These are phyloP conservation scores for Ogataea populi-albae DNA, from an alignment of 805 yeast genomes.

Conservation along the genomic window DNA sequence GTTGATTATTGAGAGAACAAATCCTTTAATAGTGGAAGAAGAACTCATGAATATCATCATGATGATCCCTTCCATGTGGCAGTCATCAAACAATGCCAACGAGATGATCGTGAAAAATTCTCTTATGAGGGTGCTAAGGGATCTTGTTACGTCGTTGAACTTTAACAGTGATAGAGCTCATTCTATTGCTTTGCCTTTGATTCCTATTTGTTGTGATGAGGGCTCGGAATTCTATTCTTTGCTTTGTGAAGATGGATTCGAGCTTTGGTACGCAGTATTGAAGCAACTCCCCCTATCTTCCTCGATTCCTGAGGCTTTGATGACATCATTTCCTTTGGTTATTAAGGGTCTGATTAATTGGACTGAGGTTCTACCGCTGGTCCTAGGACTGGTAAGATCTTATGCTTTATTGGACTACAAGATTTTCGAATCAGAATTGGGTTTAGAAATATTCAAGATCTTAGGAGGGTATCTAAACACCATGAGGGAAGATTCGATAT, in stretches of 20 bases:
- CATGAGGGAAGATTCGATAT: conserved; percentile 70
- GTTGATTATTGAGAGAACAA: conserved; percentile 59
- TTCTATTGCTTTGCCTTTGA: conserved; percentile 62
- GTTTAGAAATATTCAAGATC: conserved; percentile 43
- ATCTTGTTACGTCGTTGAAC: conserved; percentile 55
- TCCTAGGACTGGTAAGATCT: conserved; percentile 60
- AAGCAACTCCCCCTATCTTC: conserved; percentile 51
- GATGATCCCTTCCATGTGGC: conserved; percentile 77
- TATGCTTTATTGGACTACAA: conserved; percentile 52
- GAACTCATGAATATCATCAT: conserved; percentile 49
- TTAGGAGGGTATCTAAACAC: conserved; percentile 52
- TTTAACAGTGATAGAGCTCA: conserved; percentile 46
- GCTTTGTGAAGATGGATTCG: conserved; percentile 82
- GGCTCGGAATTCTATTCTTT: conserved; percentile 52
- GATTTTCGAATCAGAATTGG: conserved; percentile 38
- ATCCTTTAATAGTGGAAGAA: conserved; percentile 54
- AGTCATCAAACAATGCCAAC: conserved; percentile 43
- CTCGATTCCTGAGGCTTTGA: conserved; percentile 36
- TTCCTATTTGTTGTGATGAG: conserved; percentile 60
- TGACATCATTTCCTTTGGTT: conserved; percentile 48
- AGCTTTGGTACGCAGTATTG: conserved; percentile 71
- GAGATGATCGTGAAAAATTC: conserved; percentile 50
- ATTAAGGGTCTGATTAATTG: conserved; percentile 60
- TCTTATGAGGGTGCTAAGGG: conserved; percentile 53
- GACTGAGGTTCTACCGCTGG: conserved; percentile 69